Evolutionary conservation across 1,284 basidiomycete species (phyloP).

Genomic region (Trametes hirsuta): DNA sequence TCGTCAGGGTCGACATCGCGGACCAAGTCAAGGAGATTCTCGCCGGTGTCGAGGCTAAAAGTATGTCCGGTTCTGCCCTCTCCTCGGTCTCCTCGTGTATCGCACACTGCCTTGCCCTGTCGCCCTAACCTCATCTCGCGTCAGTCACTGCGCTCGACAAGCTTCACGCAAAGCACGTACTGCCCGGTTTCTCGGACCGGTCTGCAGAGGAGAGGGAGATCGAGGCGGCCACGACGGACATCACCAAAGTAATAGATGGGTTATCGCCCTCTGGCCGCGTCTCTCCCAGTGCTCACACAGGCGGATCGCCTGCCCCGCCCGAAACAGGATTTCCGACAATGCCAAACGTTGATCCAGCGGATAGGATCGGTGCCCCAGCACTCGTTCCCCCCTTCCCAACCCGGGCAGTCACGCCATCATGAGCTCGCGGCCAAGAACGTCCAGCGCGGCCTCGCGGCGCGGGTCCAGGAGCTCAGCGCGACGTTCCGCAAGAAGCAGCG

Average conservation of each 20-base stretch:
- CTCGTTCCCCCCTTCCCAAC: slow-evolving; percentile 53
- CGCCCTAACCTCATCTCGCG: slow-evolving; percentile 27
- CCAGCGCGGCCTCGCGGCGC: slow-evolving; percentile 93
- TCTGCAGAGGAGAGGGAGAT: slow-evolving; percentile 94
- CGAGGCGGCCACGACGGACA: slow-evolving; percentile 82
- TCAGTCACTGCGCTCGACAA: slow-evolving; percentile 84
- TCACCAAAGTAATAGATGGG: slow-evolving; percentile 41
- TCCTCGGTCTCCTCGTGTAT: slow-evolving; percentile 11
- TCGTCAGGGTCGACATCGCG: slow-evolving; percentile 83
- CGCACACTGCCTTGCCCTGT: slow-evolving; percentile 3
- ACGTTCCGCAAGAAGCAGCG: slow-evolving; percentile 98
- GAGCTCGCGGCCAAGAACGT: slow-evolving; percentile 88
- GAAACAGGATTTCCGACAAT: slow-evolving; percentile 81
- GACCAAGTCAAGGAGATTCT: slow-evolving; percentile 88
- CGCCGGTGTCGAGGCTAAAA: slow-evolving; percentile 71
- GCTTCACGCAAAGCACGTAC: slow-evolving; percentile 92
- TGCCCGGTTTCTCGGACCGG: slow-evolving; percentile 96
- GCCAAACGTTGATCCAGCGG: slow-evolving; percentile 79
- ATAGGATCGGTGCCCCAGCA: slow-evolving; percentile 50
- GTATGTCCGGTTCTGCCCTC: slow-evolving; percentile 51
- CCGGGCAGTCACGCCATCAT: slow-evolving; percentile 54
- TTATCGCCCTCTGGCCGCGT: slow-evolving; percentile 5
- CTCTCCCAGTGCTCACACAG: slow-evolving; percentile 1
- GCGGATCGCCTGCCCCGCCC: slow-evolving; percentile 10
- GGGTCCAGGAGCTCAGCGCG: slow-evolving; percentile 91